A percentile compares a stretch with the other conserved stretches of the same genome.
Evolutionary conservation across 371 early-diverging fungal genomes (phyloP).

Genomic region (Conidiobolus coronatus): DNA sequence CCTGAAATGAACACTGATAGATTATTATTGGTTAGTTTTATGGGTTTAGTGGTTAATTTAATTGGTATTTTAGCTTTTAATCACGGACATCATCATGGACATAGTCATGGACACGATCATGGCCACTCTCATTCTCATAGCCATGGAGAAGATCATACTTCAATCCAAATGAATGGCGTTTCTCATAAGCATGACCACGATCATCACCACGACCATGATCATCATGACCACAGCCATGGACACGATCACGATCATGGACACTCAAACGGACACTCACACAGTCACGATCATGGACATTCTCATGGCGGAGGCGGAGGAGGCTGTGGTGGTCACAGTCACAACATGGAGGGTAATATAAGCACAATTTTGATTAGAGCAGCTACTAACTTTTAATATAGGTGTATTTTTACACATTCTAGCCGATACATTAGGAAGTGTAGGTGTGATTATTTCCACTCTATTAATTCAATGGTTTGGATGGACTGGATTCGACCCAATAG

Average conservation of each 20-base stretch:
- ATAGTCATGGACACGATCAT: slow-evolving; percentile 22
- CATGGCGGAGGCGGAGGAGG: slow-evolving; percentile 7
- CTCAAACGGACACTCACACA: slow-evolving; percentile 8
- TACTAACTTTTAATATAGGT: slow-evolving; percentile 16
- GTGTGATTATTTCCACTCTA: slow-evolving; percentile 81
- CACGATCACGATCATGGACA: slow-evolving; percentile 19
- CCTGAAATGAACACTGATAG: slow-evolving; percentile 70
- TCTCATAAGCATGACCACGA: slow-evolving; percentile 26
- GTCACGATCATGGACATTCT: slow-evolving; percentile 9
- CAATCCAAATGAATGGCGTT: slow-evolving; percentile 4
- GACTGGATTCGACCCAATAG: slow-evolving; percentile 87
- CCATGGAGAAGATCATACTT: slow-evolving; percentile 9
- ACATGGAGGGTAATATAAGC: slow-evolving; percentile 35
- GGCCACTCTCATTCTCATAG: slow-evolving; percentile 17
- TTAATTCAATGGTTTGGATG: slow-evolving; percentile 74
- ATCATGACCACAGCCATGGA: slow-evolving; percentile 31
- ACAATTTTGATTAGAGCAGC: slow-evolving; percentile 5
- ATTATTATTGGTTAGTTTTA: slow-evolving; percentile 60
- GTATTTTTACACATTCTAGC: slow-evolving; percentile 89
- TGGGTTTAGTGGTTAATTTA: slow-evolving; percentile 78
- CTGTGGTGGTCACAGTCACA: slow-evolving; percentile 18
- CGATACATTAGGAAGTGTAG: slow-evolving; percentile 87
- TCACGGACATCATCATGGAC: slow-evolving; percentile 50
- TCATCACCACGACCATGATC: slow-evolving; percentile 26
- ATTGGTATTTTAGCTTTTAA: slow-evolving; percentile 85